phyloP scores from a whole-genome alignment of 805 yeast genomes.

The Isabelozyma rhagii region DNA sequence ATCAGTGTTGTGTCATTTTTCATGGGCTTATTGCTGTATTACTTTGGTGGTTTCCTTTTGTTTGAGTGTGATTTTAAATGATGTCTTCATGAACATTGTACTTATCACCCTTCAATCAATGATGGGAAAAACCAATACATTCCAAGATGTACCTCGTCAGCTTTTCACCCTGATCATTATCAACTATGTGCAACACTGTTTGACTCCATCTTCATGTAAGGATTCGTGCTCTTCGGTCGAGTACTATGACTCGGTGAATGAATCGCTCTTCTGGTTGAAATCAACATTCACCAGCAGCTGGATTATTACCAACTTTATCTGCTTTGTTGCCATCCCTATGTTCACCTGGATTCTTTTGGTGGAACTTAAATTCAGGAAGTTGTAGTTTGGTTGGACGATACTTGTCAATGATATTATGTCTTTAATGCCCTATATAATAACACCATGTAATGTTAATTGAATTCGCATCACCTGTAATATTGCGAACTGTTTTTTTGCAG shows the following conservation, averaged over 20 bases:
- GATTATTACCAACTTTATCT: slow-evolving; percentile 13
- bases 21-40: slow-evolving; percentile 19
- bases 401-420: background rate
- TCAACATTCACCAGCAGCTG: slow-evolving; percentile 12
- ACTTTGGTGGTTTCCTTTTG: slow-evolving; percentile 9
- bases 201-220: slow-evolving; percentile 3
- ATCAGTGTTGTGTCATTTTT: slow-evolving; percentile 12
- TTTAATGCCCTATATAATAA: background rate
- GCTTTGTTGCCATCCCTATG: slow-evolving; percentile 18
- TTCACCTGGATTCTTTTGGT: slow-evolving; percentile 17
- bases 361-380: slow-evolving; percentile 8
- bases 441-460: too few relatives aligned
- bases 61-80: slow-evolving; percentile 14
- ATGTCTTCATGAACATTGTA: slow-evolving; percentile 16
- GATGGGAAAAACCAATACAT: background rate
- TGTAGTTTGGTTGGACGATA: background rate
- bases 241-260: slow-evolving; percentile 2
- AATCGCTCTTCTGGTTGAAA: slow-evolving; percentile 5
- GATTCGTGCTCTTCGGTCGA: background rate
- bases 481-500: too few relatives aligned
- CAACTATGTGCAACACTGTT: slow-evolving; percentile 12
- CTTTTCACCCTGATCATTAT: slow-evolving; percentile 15
- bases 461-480: too few relatives aligned
- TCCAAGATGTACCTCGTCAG: slow-evolving; percentile 2
- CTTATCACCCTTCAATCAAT: background rate